Conservation (phyloP, 2,329 filamentous ascomycete species). For the Xylariaceae sp. region DNA sequence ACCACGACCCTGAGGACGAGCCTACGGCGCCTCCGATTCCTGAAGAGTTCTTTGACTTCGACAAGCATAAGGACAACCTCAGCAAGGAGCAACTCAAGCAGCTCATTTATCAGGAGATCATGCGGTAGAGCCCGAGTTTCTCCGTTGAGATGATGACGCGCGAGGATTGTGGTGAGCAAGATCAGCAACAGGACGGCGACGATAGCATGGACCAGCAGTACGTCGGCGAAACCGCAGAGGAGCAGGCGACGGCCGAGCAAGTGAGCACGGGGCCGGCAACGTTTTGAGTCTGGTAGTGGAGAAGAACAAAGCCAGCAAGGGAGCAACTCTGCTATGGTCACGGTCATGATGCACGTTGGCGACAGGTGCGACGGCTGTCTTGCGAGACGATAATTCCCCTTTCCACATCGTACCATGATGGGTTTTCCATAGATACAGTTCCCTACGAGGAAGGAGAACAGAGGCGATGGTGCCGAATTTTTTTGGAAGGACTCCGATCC, state of each 20-base stretch:
- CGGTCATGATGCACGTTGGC: constrained; percentile 2
- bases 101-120: constrained; percentile 97
- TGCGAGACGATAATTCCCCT: constrained; percentile 1
- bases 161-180: background rate
- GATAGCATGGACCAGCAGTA: background rate
- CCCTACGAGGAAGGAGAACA: background rate
- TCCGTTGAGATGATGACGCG: constrained; percentile 1
- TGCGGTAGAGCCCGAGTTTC: constrained; percentile 42
- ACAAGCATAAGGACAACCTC: constrained; percentile 98
- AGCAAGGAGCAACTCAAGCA: constrained; percentile 98
- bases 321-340: constrained; percentile 2
- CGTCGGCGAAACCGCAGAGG: constrained; percentile 1
- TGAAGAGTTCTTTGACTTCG: constrained; percentile 99
- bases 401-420: background rate
- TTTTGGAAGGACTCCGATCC: background rate
- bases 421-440: constrained; percentile 3
- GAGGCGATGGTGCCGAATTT: background rate
- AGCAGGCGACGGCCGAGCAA: constrained; percentile 6
- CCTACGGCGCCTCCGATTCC: constrained; percentile 94
- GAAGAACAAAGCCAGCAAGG: background rate
- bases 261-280: constrained; percentile 9
- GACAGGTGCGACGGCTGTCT: background rate
- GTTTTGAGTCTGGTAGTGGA: constrained; percentile 11
- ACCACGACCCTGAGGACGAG: constrained; percentile 98
- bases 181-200: background rate